These are phyloP conservation scores for Physcomitrellopsis africana DNA, from an alignment of 225 moss, liverwort and hornwort species.

Conservation along the genomic window DNA sequence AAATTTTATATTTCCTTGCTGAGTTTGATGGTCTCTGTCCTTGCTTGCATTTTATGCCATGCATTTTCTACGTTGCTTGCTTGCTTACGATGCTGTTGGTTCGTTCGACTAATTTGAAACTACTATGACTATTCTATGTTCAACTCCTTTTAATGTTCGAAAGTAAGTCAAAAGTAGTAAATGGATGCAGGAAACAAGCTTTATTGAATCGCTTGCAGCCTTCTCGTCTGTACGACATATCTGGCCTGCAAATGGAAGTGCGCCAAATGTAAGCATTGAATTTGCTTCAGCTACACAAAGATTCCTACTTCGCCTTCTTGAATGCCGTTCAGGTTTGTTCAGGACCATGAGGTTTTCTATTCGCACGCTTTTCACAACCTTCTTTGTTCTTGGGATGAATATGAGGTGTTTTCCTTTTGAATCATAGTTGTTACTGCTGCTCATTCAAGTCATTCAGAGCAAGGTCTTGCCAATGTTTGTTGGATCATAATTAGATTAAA, in stretches of 20 bases:
- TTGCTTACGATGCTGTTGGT: not conserved
- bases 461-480: slow-evolving; percentile 10
- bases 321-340: slow-evolving; percentile 85
- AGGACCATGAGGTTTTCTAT: slow-evolving; percentile 15
- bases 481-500: not conserved
- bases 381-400: slow-evolving; percentile 14
- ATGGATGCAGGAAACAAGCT: slow-evolving; percentile 76
- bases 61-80: not conserved
- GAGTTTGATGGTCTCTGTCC: slow-evolving; percentile 23
- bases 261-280: slow-evolving; percentile 46
- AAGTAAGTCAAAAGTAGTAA: slow-evolving; percentile 50
- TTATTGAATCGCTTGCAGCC: slow-evolving; percentile 73
- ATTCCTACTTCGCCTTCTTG: slow-evolving; percentile 73
- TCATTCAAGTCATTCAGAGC: slow-evolving; percentile 9
- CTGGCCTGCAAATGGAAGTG: slow-evolving; percentile 50
- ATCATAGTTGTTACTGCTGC: slow-evolving; percentile 6
- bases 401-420: not conserved
- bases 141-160: slow-evolving; percentile 16
- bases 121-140: slow-evolving; percentile 20
- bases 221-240: slow-evolving; percentile 66
- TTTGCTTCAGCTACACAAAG: slow-evolving; percentile 67
- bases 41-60: slow-evolving; percentile 27
- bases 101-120: slow-evolving; percentile 14
- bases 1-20: slow-evolving; percentile 7
- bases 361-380: slow-evolving; percentile 1